phyloP scores from a whole-genome alignment of 2,329 filamentous ascomycete genomes.

The Monilinia polystroma region DNA sequence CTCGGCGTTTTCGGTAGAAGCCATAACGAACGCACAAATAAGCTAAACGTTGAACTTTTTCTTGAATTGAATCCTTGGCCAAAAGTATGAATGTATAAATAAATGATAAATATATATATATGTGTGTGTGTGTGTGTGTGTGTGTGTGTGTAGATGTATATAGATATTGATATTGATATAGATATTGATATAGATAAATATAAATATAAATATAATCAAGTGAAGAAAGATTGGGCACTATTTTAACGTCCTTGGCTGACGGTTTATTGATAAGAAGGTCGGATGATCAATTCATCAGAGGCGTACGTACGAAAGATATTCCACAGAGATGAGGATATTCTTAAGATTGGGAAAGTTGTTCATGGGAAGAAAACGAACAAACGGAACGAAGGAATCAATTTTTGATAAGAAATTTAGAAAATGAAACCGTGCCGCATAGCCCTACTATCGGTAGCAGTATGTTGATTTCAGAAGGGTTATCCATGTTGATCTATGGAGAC shows the following conservation, averaged over 20 bases:
- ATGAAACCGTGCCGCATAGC: slow-evolving; percentile 1
- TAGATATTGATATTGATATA: not conserved
- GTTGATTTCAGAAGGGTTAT: not conserved
- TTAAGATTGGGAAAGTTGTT: not conserved
- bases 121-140: not conserved
- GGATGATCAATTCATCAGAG: slow-evolving; percentile 14
- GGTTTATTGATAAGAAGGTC: not conserved
- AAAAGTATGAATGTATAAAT: not conserved
- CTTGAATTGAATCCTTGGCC: slow-evolving; percentile 1
- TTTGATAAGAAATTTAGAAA: slow-evolving; percentile 3
- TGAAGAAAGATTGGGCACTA: slow-evolving; percentile 13
- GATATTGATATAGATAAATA: too few species aligned
- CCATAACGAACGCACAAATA: slow-evolving; percentile 16
- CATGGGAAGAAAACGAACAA: slow-evolving; percentile 5
- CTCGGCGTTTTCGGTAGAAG: slow-evolving; percentile 19
- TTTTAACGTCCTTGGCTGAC: slow-evolving; percentile 23
- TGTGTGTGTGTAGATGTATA: not conserved
- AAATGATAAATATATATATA: too few species aligned
- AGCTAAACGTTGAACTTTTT: slow-evolving; percentile 3
- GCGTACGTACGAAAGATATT: not conserved
- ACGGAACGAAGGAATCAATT: slow-evolving; percentile 3
- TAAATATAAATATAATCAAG: not conserved
- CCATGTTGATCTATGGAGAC: slow-evolving; percentile 17
- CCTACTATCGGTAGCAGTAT: not conserved
- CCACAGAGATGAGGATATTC: slow-evolving; percentile 5